Percentiles rank a stretch among this genome's conserved stretches.
phyloP scores from a whole-genome alignment of 495 filamentous ascomycete genomes.

The Chaetomium fimeti region DNA sequence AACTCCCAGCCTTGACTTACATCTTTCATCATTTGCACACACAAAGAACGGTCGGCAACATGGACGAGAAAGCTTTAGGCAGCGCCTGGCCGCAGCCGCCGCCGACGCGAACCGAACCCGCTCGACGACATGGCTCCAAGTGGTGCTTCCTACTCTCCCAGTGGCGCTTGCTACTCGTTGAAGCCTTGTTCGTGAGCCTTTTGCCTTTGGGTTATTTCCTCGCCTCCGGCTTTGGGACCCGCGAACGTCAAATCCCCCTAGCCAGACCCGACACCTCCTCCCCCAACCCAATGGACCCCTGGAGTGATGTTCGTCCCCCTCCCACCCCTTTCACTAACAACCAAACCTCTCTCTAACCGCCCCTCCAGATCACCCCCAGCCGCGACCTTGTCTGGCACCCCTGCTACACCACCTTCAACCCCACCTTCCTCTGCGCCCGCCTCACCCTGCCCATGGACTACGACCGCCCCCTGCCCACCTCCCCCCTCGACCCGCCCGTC shows the following conservation, averaged over 20 bases:
- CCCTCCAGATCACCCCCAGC: slow-evolving; percentile 43
- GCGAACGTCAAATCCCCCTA: neutral
- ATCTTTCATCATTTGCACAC: neutral
- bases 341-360: neutral
- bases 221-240: neutral
- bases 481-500: neutral
- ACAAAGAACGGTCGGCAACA: neutral
- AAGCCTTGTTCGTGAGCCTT: neutral
- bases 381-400: slow-evolving; percentile 45
- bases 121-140: neutral
- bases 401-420: slow-evolving; percentile 39
- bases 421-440: slow-evolving; percentile 48
- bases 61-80: neutral
- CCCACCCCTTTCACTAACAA: neutral
- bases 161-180: neutral
- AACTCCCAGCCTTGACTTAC: neutral
- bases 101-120: neutral
- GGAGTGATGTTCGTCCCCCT: neutral
- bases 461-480: slow-evolving; percentile 32
- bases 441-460: slow-evolving; percentile 61
- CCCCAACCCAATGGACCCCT: slow-evolving; percentile 16
- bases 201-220: neutral
- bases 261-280: neutral
- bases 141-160: neutral
- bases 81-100: neutral